Conservation (phyloP, 257 asterid genomes). For the Gentiana straminea region DNA sequence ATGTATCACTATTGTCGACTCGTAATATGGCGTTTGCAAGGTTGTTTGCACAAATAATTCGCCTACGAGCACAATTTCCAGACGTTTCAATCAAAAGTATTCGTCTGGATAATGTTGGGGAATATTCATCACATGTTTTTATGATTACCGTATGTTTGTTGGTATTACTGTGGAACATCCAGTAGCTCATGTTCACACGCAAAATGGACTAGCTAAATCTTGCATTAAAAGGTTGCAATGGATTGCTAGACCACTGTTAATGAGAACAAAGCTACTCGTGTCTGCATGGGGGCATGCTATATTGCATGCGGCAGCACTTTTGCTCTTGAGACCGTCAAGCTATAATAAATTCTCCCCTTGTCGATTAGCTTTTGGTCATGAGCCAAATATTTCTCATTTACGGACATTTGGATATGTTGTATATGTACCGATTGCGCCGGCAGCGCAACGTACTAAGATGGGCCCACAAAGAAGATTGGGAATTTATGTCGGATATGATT, state of each 20-base stretch:
- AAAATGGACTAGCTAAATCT: slow-evolving; percentile 1
- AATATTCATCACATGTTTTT: too few species aligned
- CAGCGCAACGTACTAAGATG: background rate
- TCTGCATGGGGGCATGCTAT: background rate
- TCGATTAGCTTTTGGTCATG: background rate
- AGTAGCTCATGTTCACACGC: background rate
- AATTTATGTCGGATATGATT: background rate
- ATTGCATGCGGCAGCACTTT: background rate
- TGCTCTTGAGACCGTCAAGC: background rate
- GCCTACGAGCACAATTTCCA: too few species aligned
- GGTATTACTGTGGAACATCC: background rate
- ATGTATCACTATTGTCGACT: too few species aligned
- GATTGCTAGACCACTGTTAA: background rate
- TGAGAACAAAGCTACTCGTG: background rate
- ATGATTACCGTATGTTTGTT: background rate
- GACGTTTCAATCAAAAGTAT: background rate
- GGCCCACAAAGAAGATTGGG: too few species aligned
- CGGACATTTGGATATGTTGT: background rate
- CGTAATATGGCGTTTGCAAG: too few species aligned
- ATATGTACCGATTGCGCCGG: background rate
- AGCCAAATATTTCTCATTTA: background rate
- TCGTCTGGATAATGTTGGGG: too few species aligned
- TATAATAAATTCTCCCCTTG: background rate
- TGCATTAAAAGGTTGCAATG: background rate
- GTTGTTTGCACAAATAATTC: too few species aligned